These are phyloP conservation scores for Begonia loranthoides DNA, from an alignment of 306 rosid genomes.

Conservation along the genomic window DNA sequence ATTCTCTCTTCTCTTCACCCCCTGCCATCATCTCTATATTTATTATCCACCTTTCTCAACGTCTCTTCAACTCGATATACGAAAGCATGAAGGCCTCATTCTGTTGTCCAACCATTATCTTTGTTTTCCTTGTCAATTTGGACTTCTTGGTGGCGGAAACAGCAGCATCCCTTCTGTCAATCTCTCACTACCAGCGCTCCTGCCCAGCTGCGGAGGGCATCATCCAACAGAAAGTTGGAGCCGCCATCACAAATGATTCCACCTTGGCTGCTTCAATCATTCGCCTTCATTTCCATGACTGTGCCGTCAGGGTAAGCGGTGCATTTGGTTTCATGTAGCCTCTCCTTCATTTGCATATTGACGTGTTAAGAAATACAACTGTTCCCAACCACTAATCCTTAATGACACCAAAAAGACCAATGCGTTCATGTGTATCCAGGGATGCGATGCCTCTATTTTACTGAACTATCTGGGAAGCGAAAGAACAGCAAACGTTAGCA, in stretches of 20 bases:
- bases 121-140: slow-evolving; percentile 21
- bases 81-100: background rate
- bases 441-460: slow-evolving; percentile 68
- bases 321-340: background rate
- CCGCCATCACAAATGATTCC: slow-evolving; percentile 52
- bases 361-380: background rate
- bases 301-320: slow-evolving; percentile 53
- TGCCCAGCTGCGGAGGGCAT: slow-evolving; percentile 67
- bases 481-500: slow-evolving; percentile 52
- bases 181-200: slow-evolving; percentile 25
- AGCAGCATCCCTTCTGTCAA: slow-evolving; percentile 22
- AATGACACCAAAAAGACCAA: background rate
- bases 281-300: slow-evolving; percentile 78
- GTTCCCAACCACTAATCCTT: background rate
- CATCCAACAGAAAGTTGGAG: slow-evolving; percentile 37
- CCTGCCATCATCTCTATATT: background rate
- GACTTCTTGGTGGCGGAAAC: slow-evolving; percentile 8
- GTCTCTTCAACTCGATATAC: background rate
- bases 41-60: background rate
- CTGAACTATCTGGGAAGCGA: slow-evolving; percentile 47
- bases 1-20: slow-evolving; percentile 1
- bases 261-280: slow-evolving; percentile 63
- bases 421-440: slow-evolving; percentile 20
- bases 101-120: background rate
- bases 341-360: background rate